Evolutionary conservation across 495 filamentous ascomycete genomes (phyloP).

Genomic region (Hypoxylon subgilvum): DNA sequence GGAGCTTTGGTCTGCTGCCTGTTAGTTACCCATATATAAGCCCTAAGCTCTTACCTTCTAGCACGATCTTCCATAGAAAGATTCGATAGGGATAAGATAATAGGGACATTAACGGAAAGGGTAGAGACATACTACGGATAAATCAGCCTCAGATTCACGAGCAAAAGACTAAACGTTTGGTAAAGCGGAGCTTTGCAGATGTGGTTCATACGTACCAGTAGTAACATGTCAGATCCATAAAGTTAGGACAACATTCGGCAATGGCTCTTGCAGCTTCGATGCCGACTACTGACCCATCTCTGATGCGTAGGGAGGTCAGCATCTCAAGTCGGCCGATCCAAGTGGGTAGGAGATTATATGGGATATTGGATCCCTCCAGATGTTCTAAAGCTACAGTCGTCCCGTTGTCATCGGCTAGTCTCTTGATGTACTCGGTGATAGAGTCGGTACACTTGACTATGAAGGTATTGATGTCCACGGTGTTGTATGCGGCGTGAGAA

Average conservation of each 20-base stretch:
- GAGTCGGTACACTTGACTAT: conserved; percentile 38
- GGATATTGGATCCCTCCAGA: conserved; percentile 43
- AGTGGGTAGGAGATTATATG: conserved; percentile 36
- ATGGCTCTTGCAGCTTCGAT: conserved; percentile 60
- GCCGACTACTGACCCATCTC: conserved; percentile 62
- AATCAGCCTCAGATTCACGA: conserved; percentile 1
- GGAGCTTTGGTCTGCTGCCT: conserved; percentile 27
- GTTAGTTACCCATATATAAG: conserved; percentile 1
- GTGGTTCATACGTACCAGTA: conserved; percentile 26
- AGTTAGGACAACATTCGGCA: conserved; percentile 62
- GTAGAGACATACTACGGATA: conserved; percentile 11
- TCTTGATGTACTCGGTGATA: conserved; percentile 45
- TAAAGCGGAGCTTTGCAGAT: not conserved
- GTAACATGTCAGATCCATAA: conserved; percentile 66
- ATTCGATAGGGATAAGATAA: not conserved
- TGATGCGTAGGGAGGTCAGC: conserved; percentile 58
- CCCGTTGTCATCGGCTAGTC: conserved; percentile 39
- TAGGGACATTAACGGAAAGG: not conserved
- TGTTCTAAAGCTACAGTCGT: conserved; percentile 54
- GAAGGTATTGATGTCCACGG: conserved; percentile 31
- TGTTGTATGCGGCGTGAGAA: not conserved
- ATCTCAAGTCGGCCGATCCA: conserved; percentile 48
- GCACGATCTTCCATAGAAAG: not conserved
- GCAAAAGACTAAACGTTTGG: not conserved
- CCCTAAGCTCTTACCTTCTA: not conserved